Percentiles rank a stretch among this genome's conserved stretches.
Conservation (phyloP, 495 filamentous ascomycete genomes). For the Copromyces sp. region DNA sequence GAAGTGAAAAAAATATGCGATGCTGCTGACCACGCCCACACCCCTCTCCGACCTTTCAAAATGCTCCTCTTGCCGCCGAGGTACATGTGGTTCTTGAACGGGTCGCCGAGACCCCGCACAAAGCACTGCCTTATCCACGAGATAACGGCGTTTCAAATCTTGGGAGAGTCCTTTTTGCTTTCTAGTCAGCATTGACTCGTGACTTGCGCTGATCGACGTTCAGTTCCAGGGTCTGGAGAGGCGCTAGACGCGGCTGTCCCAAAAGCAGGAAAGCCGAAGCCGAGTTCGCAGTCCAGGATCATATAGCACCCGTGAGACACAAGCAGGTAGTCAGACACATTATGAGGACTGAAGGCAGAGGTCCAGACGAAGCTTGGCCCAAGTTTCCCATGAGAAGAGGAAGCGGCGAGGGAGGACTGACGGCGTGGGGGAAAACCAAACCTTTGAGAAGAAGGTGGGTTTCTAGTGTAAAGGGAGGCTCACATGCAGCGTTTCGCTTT, state of each 20-base stretch:
- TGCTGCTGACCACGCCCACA: slow-evolving; percentile 1
- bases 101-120: background rate
- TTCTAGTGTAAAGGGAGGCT: background rate
- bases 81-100: background rate
- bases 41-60: slow-evolving; percentile 27
- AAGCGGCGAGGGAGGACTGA: background rate
- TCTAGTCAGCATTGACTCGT: background rate
- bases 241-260: background rate
- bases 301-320: background rate
- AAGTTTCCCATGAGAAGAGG: background rate
- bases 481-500: background rate
- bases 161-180: background rate
- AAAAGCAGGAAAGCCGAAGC: background rate
- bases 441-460: background rate
- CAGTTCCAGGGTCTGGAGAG: background rate
- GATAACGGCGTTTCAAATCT: background rate
- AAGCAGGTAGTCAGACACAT: background rate
- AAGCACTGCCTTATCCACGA: background rate
- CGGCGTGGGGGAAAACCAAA: background rate
- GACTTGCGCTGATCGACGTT: background rate
- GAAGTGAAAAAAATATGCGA: background rate
- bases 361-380: background rate
- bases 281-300: background rate
- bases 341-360: background rate
- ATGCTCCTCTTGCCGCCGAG: slow-evolving; percentile 34